phyloP scores from a whole-genome alignment of 495 filamentous ascomycete species.

The Arthonia radiata region DNA sequence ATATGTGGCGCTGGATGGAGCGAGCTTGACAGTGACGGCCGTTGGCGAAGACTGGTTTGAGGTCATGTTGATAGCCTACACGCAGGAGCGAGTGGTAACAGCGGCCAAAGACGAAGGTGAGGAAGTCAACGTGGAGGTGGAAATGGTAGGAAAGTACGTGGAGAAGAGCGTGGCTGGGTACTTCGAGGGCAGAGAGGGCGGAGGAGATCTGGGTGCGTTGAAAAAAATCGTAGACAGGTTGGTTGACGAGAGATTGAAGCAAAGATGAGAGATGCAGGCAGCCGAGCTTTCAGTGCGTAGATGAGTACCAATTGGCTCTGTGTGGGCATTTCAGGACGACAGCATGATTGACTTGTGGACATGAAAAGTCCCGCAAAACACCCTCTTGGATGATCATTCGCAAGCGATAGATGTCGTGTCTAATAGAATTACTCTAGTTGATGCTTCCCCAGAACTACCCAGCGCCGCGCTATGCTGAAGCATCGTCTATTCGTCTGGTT shows the following conservation, averaged over 20 bases:
- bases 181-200: conserved; percentile 22
- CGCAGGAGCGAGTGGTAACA: conserved; percentile 76
- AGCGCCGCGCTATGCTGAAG: too few relatives aligned
- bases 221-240: conserved; percentile 65
- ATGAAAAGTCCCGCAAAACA: too few relatives aligned
- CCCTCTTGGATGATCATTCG: too few relatives aligned
- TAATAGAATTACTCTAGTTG: too few relatives aligned
- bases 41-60: conserved; percentile 68
- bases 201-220: conserved; percentile 36
- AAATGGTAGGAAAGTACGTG: conserved; percentile 96
- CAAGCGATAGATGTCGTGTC: too few relatives aligned
- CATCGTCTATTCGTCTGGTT: too few relatives aligned
- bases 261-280: too few relatives aligned
- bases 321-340: too few relatives aligned
- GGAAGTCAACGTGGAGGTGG: conserved; percentile 86
- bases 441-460: too few relatives aligned
- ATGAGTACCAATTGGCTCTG: too few relatives aligned
- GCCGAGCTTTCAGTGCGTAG: too few relatives aligned
- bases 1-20: conserved; percentile 87
- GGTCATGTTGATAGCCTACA: conserved; percentile 98
- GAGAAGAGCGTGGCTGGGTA: conserved; percentile 78
- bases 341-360: too few relatives aligned
- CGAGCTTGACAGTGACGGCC: conserved; percentile 72
- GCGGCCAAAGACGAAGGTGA: conserved; percentile 63
- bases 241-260: conserved; percentile 44